Evolutionary conservation across 169 alveolate genomes (phyloP).

Genomic region (Plasmodium ovale): DNA sequence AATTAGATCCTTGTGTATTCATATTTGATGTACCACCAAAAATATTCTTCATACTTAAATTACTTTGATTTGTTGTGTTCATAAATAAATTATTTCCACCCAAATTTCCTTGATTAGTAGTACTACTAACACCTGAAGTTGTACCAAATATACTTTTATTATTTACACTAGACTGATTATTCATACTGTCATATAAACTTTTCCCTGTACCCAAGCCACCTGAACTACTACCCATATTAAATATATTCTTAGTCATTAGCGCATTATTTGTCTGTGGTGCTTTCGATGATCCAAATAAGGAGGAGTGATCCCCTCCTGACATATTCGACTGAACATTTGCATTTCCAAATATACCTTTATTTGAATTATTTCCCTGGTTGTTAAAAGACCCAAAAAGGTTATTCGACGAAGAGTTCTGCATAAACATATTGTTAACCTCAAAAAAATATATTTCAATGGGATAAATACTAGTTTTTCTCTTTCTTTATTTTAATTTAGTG

Average conservation of each 20-base stretch:
- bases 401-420: conserved; percentile 63
- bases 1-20: conserved; percentile 65
- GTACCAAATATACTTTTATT: conserved; percentile 61
- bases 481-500: conserved; percentile 3
- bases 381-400: conserved; percentile 61
- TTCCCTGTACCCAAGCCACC: conserved; percentile 24
- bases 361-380: conserved; percentile 51
- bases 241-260: conserved; percentile 44
- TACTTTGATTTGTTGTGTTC: conserved; percentile 68
- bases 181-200: conserved; percentile 59
- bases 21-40: conserved; percentile 60
- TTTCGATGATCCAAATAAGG: conserved; percentile 63
- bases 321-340: conserved; percentile 27
- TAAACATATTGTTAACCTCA: conserved; percentile 36
- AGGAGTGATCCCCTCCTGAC: conserved; percentile 26
- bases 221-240: conserved; percentile 23
- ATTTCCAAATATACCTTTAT: conserved; percentile 70
- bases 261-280: conserved; percentile 55
- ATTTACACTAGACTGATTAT: conserved; percentile 32
- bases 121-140: conserved; percentile 16
- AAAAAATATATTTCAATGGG: conserved; percentile 10
- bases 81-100: conserved; percentile 62
- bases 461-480: too few species aligned
- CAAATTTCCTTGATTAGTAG: conserved; percentile 27
- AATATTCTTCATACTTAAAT: conserved; percentile 48